A percentile compares a stretch with the other conserved stretches of the same genome.
Conservation (phyloP, 352 stramenopile species). For the Thalassiosira allenii region DNA sequence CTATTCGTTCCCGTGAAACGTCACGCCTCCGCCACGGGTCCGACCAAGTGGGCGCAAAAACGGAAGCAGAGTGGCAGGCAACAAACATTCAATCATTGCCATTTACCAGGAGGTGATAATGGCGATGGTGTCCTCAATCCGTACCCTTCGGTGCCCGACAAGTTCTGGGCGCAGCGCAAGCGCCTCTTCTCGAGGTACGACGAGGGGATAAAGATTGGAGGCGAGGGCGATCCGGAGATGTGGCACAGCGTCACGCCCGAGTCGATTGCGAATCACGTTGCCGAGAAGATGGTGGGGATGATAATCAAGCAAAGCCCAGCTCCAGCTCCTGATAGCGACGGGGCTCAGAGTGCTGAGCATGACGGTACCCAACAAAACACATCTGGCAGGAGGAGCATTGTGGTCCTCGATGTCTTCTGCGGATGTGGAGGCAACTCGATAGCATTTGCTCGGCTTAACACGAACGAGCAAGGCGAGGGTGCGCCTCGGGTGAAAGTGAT, state of each 20-base stretch:
- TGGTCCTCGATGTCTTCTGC: constrained; percentile 84
- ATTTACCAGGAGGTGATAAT: constrained; percentile 72
- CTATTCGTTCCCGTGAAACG: constrained; percentile 55
- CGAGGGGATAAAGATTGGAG: constrained; percentile 80
- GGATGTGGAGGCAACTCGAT: constrained; percentile 84
- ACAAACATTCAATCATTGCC: constrained; percentile 18
- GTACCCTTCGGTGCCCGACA: constrained; percentile 64
- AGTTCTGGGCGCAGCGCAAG: constrained; percentile 81
- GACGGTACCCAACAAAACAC: not conserved
- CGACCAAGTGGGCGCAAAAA: constrained; percentile 43
- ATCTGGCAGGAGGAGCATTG: constrained; percentile 29
- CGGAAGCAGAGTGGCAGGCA: constrained; percentile 21
- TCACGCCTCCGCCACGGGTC: constrained; percentile 36
- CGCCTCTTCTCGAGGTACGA: constrained; percentile 83
- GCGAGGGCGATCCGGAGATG: constrained; percentile 59
- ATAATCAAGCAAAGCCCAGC: not conserved
- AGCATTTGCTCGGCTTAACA: constrained; percentile 66
- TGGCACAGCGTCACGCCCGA: constrained; percentile 86
- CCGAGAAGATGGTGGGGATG: constrained; percentile 44
- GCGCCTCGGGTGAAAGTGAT: constrained; percentile 63
- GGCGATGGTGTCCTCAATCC: constrained; percentile 82
- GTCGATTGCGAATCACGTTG: constrained; percentile 81
- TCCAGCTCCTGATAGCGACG: not conserved
- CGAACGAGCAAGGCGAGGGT: not conserved
- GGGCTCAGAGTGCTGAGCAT: not conserved